Base-by-base conservation (phyloP, 306 rosid species). In the Rosa multiflora region DNA sequence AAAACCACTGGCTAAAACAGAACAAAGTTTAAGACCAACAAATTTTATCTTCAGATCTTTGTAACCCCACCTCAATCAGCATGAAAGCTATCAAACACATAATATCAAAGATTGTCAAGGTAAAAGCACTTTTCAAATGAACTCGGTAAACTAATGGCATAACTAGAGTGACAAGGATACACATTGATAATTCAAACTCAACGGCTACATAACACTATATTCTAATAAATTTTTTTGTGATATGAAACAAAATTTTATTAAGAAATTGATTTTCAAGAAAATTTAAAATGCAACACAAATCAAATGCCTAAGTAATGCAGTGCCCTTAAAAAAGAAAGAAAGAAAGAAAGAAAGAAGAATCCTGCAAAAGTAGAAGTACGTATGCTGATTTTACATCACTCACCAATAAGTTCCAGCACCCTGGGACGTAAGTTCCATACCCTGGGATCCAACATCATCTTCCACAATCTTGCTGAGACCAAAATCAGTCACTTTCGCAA, bases 361-460 rank as follows among this genome's bases (percentile, higher is more conserved):
- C 7, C 42, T 58, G 52, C 21, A 58, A 14, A 42, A 14, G 56
- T 40, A 39, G 17, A 63, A 61, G 14, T 53, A 10, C 42, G 18
- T 75, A 77, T 71, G 59, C 49, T 74, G 78, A 84, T 69, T 48
- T 48, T 78, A 67, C 53, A 72, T 59, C 81, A 82, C 94, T 86
- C 83, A 96, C 99, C 99, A 96, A 85, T 96, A 96, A 77, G 98
- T 96, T 77, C 99, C 99, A 82, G 99, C 99, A 49, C 99, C 99
- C 87, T 96, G 99, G 37, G 99, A 96, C 67, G 99, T 96, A 75
- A 96, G 98, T 86, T 96, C 99, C 99, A 96, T 96, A 53, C 99
- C 98, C 93, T 91, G 98, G 73, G 98, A 96, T 87, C 99, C 99
- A 71, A 93, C 99, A 76, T 96, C 88, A 87, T 90, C 88, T 83